Percentiles rank a stretch among this genome's conserved stretches.
These are phyloP conservation scores for Arthrinium puccinioides DNA, from an alignment of 2,329 filamentous ascomycete species.

Conservation along the genomic window DNA sequence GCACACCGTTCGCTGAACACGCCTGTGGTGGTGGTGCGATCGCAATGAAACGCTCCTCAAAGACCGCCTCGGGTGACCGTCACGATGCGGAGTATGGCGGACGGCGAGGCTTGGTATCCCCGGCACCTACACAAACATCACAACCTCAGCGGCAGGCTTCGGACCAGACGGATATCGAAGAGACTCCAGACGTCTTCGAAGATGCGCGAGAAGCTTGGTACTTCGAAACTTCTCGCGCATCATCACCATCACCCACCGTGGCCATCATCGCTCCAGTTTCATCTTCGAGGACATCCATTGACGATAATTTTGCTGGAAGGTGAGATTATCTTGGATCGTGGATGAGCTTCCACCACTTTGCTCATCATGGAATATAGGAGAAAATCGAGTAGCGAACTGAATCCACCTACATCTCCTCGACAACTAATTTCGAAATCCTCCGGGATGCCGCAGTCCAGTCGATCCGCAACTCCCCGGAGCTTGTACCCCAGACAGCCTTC, in stretches of 20 bases:
- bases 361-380: no score
- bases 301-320: background rate
- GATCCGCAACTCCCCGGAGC: no score
- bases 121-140: background rate
- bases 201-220: slow-evolving; percentile 1
- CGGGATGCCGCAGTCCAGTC: no score
- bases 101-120: background rate
- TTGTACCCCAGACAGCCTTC: no score
- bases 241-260: background rate
- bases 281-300: background rate
- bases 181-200: background rate
- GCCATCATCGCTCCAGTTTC: background rate
- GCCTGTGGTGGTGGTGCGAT: no score
- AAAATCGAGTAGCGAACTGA: no score
- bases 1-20: no score
- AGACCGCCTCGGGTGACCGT: background rate
- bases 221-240: background rate
- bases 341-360: no score
- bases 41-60: no score
- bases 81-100: background rate
- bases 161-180: slow-evolving; percentile 1
- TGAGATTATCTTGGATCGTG: no score
- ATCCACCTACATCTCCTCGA: no score
- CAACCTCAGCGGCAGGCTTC: background rate
- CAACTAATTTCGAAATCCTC: no score